These are phyloP conservation scores for Colletotrichum chlorophyti DNA, from an alignment of 2,329 filamentous ascomycete genomes.

Conservation along the genomic window DNA sequence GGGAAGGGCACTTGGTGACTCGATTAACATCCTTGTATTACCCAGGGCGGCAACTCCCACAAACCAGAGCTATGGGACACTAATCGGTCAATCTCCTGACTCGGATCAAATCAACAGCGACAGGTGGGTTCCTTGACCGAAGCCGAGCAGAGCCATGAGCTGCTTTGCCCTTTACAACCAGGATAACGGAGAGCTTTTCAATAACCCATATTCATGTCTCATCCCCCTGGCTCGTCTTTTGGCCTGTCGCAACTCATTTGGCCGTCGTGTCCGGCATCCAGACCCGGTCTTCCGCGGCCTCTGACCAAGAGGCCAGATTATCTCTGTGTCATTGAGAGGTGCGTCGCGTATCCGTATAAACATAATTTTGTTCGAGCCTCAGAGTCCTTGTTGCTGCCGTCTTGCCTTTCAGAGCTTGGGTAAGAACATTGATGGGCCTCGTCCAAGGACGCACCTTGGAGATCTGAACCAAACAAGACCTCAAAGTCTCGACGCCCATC, in stretches of 20 bases:
- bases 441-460: slow-evolving; percentile 3
- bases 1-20: too few relatives aligned
- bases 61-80: too few relatives aligned
- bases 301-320: not conserved
- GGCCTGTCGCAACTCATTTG: slow-evolving; percentile 14
- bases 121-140: too few relatives aligned
- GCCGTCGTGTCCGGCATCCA: slow-evolving; percentile 8
- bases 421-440: too few relatives aligned
- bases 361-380: too few relatives aligned
- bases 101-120: not conserved
- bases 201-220: not conserved
- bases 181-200: not conserved
- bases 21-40: too few relatives aligned
- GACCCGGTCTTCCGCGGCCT: slow-evolving; percentile 15
- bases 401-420: too few relatives aligned
- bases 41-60: too few relatives aligned
- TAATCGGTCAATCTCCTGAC: not conserved
- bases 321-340: not conserved
- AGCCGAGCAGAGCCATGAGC: too few relatives aligned
- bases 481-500: not conserved
- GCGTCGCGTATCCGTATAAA: too few relatives aligned
- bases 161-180: not conserved
- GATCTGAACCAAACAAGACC: not conserved
- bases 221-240: not conserved
- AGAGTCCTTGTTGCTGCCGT: too few relatives aligned